Base-by-base conservation (phyloP, 2,329 filamentous ascomycete genomes). In the Cladosporium velox region DNA sequence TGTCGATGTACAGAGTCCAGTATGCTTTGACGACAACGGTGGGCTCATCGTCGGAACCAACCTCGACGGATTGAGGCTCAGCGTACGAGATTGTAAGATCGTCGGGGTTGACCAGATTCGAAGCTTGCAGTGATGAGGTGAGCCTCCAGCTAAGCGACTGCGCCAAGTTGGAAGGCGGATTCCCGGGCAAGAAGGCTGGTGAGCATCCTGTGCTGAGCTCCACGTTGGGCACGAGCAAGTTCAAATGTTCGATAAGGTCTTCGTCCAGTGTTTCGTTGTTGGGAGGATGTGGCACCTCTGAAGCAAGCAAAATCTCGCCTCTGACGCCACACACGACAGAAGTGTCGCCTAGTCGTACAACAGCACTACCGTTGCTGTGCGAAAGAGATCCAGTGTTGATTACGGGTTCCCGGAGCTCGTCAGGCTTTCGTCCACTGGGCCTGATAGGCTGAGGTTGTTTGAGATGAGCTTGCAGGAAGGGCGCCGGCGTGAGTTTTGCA, bases 321-420 rank as follows among this genome's bases (percentile, higher is more conserved):
- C 94, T 88, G 24, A 99, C 88, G 66, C 94, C 95, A 76, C 93
- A 97, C 44, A 99, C 93, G n/a, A 93, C 92, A 0, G 92, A 93
- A 1, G 94, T 98, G 77, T 96, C 92, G 57, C 95, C 95, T 61
- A 91, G 83, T 41, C 95, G 88, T 59, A 98, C 91, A 0, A 98
- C 90, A 0, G 94, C 90, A 73, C 92, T 96, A 61, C 95, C 95
- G 76, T 96, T 90, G 65, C 92, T 90, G 77, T 99, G 93, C 0
- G 92, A 91, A 59, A 99, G 83, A 26, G 92, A 95, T 30, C 91
- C 91, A 0, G 88, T 88, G 78, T 97, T 95, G 72, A 95, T 84
- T 38, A 88, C 88, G n/a, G 91, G 88, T 26, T 84, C 78, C 54
- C 95, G 89, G 66, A 89, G 87, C 73, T 93, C 86, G 34, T 85